These are phyloP conservation scores for Teunomyces funiuensis DNA, from an alignment of 805 yeast species.

Conservation along the genomic window DNA sequence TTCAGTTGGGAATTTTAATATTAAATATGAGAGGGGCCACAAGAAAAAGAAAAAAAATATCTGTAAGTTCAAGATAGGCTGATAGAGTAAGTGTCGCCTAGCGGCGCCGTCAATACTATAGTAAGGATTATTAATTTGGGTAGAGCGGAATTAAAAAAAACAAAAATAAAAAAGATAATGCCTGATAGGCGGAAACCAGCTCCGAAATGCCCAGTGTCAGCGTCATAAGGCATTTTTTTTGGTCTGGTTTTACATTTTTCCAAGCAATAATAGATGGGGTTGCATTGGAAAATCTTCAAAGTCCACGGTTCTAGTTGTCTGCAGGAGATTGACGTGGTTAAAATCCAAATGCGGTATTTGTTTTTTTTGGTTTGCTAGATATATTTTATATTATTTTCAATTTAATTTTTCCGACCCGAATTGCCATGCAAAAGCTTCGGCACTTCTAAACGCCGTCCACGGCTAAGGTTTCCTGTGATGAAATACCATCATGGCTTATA, in stretches of 20 bases:
- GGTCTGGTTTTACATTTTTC: not conserved
- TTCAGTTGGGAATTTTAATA: not conserved
- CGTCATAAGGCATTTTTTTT: not conserved
- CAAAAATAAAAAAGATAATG: not conserved
- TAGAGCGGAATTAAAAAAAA: too few relatives aligned
- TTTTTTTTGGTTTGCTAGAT: not conserved
- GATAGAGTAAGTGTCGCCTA: too few relatives aligned
- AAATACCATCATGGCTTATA: too few relatives aligned
- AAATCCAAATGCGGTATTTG: not conserved
- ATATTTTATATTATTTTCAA: too few relatives aligned
- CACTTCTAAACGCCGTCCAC: not conserved
- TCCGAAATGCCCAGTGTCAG: not conserved
- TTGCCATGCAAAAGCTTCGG: not conserved
- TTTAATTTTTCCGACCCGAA: too few relatives aligned
- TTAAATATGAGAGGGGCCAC: not conserved
- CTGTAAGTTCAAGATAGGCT: too few relatives aligned
- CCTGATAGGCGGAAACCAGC: not conserved
- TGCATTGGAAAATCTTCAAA: not conserved
- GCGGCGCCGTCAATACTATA: too few relatives aligned
- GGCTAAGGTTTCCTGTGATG: not conserved
- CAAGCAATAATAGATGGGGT: not conserved
- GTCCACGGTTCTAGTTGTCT: not conserved
- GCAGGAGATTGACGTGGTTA: not conserved
- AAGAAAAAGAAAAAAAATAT: not conserved
- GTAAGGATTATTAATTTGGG: too few relatives aligned